Evolutionary conservation across 2,329 filamentous ascomycete genomes (phyloP).

Genomic region (Fusarium foetens): DNA sequence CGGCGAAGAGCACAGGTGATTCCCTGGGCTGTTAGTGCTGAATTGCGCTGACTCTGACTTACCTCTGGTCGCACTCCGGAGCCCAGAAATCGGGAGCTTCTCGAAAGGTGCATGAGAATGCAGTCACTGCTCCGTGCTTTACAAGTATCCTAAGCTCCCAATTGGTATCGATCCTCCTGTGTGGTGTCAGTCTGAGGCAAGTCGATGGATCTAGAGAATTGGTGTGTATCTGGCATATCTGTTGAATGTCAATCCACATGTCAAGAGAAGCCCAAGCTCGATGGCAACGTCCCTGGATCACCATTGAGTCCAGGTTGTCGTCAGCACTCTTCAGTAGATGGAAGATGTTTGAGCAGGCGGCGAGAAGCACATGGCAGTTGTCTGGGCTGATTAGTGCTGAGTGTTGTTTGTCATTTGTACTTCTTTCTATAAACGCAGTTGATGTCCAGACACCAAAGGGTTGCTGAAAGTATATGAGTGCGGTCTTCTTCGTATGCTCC

Average conservation of each 20-base stretch:
- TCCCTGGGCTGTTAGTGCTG: background rate
- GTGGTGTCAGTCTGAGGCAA: background rate
- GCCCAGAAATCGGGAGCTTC: background rate
- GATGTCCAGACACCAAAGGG: background rate
- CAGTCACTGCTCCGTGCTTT: background rate
- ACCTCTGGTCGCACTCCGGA: background rate
- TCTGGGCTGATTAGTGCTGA: background rate
- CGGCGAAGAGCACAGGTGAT: background rate
- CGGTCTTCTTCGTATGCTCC: background rate
- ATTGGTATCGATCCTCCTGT: too few relatives aligned
- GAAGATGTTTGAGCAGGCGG: background rate
- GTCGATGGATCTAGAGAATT: background rate
- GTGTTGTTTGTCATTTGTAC: background rate
- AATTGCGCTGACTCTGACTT: background rate
- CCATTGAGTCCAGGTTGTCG: fast-evolving
- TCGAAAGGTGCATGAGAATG: background rate
- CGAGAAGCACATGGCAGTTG: background rate
- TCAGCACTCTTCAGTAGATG: too few relatives aligned
- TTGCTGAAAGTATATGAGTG: too few relatives aligned
- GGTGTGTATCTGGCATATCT: background rate
- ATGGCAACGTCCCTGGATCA: fast-evolving
- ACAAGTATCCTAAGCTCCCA: background rate
- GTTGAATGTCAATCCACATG: background rate
- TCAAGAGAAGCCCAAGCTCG: background rate
- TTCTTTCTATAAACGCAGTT: background rate